Conservation (phyloP, 2,329 filamentous ascomycete genomes). For the Dothidotthia symphoricarpi region DNA sequence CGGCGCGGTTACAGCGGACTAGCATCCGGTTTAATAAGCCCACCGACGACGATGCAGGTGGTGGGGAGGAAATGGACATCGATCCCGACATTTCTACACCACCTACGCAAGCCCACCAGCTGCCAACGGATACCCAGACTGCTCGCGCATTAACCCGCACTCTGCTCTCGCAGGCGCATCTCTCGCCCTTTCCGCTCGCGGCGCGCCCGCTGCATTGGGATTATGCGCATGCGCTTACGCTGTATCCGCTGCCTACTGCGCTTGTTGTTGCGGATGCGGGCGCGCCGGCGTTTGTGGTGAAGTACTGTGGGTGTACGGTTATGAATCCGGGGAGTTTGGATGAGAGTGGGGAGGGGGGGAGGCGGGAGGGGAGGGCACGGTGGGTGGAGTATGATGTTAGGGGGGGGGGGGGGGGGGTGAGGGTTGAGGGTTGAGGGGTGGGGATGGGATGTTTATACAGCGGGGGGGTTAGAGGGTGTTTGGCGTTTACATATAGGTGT, state of each 20-base stretch:
- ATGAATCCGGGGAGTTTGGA: constrained; percentile 86
- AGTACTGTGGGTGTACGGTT: constrained; percentile 93
- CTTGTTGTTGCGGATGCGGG: constrained; percentile 81
- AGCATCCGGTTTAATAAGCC: constrained; percentile 67
- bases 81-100: constrained; percentile 37
- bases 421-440: constrained; percentile 19
- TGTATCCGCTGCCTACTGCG: constrained; percentile 86
- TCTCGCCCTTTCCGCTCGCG: constrained; percentile 81
- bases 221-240: constrained; percentile 68
- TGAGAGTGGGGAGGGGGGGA: constrained; percentile 56
- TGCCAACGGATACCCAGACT: constrained; percentile 42
- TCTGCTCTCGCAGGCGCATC: constrained; percentile 82
- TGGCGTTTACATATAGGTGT: too few relatives aligned
- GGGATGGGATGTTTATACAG: too few relatives aligned
- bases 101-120: constrained; percentile 6
- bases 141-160: constrained; percentile 85
- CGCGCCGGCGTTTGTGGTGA: constrained; percentile 77
- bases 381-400: constrained; percentile 78
- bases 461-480: too few relatives aligned
- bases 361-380: constrained; percentile 63
- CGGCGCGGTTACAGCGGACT: constrained; percentile 71
- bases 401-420: constrained; percentile 26
- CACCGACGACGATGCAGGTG: constrained; percentile 36
- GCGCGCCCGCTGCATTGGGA: constrained; percentile 88
- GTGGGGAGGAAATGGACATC: constrained; percentile 48